Evolutionary conservation across 2,329 filamentous ascomycete species (phyloP).

Genomic region (Trichoderma brevicompactum): DNA sequence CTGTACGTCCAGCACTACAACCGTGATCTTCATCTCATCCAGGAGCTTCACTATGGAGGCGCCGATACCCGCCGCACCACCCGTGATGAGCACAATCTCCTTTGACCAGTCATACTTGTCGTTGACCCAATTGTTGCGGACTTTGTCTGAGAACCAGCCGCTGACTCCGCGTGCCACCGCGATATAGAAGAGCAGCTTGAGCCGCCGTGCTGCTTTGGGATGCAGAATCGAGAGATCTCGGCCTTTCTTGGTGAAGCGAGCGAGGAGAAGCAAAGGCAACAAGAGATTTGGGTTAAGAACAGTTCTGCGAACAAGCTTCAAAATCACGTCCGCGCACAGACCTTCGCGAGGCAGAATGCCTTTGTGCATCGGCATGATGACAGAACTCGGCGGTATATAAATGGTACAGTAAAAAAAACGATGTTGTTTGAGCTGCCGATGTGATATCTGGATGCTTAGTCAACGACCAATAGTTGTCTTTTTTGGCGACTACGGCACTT

Average conservation of each 20-base stretch:
- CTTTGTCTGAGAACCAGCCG: constrained; percentile 41
- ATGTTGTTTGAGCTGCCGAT: neutral
- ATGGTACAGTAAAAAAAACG: neutral
- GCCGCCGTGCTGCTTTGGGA: constrained; percentile 53
- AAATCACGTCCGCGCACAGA: constrained; percentile 64
- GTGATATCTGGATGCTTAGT: neutral
- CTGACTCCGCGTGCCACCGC: constrained; percentile 38
- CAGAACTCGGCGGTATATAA: neutral
- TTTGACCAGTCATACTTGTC: constrained; percentile 65
- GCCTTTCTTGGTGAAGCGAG: constrained; percentile 66
- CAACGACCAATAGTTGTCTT: neutral
- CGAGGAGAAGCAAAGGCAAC: constrained; percentile 65
- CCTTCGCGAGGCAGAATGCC: constrained; percentile 61
- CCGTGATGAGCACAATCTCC: constrained; percentile 75
- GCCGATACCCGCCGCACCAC: constrained; percentile 76
- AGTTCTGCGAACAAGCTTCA: constrained; percentile 61
- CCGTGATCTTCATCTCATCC: constrained; percentile 66
- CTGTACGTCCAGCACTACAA: constrained; percentile 74
- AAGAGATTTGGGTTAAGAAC: constrained; percentile 67
- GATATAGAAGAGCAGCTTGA: constrained; percentile 46
- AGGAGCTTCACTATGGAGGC: constrained; percentile 66
- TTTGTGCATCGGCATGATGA: constrained; percentile 50
- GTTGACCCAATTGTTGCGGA: constrained; percentile 44
- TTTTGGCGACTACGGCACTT: neutral
- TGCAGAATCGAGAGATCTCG: constrained; percentile 58